Conservation (phyloP, 164 flowering plant species). For the Aristolochia fimbriata region DNA sequence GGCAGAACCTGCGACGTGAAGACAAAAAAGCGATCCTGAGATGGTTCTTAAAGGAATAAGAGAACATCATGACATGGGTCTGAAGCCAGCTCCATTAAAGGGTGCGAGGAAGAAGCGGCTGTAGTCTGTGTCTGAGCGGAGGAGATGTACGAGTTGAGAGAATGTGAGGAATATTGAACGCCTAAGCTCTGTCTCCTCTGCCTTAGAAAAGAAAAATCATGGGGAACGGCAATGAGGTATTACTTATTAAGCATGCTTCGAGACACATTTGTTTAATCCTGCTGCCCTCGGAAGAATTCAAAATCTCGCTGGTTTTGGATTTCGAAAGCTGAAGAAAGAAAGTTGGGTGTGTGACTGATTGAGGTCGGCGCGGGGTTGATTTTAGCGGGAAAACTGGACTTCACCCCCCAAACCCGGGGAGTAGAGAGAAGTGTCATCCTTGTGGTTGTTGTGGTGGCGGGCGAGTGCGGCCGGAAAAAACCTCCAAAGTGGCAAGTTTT, state of each 20-base stretch:
- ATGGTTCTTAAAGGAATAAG: not conserved
- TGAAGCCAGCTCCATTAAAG: conserved; percentile 8
- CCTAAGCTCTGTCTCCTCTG: not conserved
- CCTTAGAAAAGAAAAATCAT: not conserved
- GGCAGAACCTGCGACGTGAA: not conserved
- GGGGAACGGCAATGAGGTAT: not conserved
- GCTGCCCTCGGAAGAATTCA: not conserved
- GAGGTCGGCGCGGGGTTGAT: too few species aligned
- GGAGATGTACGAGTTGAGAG: conserved; percentile 1
- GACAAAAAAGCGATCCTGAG: conserved; percentile 1
- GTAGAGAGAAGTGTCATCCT: too few species aligned
- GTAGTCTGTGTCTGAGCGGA: too few species aligned
- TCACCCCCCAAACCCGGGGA: too few species aligned
- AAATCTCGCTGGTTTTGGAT: not conserved
- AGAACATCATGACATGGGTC: conserved; percentile 3
- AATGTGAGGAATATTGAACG: conserved; percentile 17
- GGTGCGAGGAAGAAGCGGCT: conserved; percentile 4
- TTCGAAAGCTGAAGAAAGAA: not conserved
- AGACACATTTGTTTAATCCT: not conserved
- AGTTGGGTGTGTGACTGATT: not conserved
- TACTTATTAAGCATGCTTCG: not conserved
- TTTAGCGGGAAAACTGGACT: too few species aligned
- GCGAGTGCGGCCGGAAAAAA: too few species aligned
- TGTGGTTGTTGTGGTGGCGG: too few species aligned
- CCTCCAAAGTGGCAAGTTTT: too few species aligned